phyloP scores from a whole-genome alignment of 2,329 filamentous ascomycete species.

The Sporothrix curviconia region DNA sequence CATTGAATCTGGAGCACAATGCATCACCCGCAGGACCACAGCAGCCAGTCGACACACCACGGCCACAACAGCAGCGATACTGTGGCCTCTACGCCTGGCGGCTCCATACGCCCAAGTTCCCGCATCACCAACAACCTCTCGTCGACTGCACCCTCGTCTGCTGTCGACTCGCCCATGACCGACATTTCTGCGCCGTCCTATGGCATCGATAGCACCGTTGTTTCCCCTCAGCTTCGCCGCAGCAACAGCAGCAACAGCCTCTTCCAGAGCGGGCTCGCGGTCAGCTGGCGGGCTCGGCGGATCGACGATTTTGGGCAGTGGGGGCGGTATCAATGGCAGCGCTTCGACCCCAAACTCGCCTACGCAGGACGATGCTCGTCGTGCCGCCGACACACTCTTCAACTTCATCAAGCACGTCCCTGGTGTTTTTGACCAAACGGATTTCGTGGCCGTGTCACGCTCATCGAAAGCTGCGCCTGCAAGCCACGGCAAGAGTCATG shows the following conservation, averaged over 20 bases:
- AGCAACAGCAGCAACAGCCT: slow-evolving; percentile 47
- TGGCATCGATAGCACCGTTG: slow-evolving; percentile 32
- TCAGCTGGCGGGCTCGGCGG: slow-evolving; percentile 22
- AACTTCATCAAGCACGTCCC: slow-evolving; percentile 69
- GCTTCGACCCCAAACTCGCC: slow-evolving; percentile 58
- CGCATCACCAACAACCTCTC: slow-evolving; percentile 49
- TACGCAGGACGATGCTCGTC: slow-evolving; percentile 77
- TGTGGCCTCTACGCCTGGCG: neutral
- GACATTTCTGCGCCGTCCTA: slow-evolving; percentile 38
- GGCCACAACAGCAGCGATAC: neutral
- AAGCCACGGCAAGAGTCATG: slow-evolving; percentile 29
- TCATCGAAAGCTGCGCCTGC: slow-evolving; percentile 81
- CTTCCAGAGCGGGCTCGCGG: slow-evolving; percentile 22
- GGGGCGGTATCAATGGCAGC: slow-evolving; percentile 39
- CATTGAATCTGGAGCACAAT: slow-evolving; percentile 57
- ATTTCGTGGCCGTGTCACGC: slow-evolving; percentile 71
- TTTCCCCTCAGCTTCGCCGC: slow-evolving; percentile 41
- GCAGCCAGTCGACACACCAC: slow-evolving; percentile 33
- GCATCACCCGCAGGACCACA: slow-evolving; percentile 34
- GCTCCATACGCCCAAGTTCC: slow-evolving; percentile 44
- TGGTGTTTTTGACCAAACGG: slow-evolving; percentile 63
- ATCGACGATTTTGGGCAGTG: slow-evolving; percentile 11
- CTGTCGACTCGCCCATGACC: slow-evolving; percentile 45
- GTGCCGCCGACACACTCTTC: slow-evolving; percentile 74
- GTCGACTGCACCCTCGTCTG: slow-evolving; percentile 44